phyloP scores from a whole-genome alignment of 306 rosid genomes.

The Vigna hirtella region DNA sequence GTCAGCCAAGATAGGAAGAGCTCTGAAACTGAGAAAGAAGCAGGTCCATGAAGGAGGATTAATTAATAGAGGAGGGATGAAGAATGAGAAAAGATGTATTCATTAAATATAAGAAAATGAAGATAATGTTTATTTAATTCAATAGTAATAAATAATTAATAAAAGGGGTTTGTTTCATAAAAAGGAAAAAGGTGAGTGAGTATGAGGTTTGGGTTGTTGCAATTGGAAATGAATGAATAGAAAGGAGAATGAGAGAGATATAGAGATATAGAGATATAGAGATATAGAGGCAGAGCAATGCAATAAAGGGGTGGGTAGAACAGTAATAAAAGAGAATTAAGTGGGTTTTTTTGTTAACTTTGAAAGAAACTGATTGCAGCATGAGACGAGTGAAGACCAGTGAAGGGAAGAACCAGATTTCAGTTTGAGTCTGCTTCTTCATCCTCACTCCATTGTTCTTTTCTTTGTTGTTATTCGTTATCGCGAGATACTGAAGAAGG shows the following conservation, averaged over 20 bases:
- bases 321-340: constrained; percentile 39
- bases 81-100: constrained; percentile 40
- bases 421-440: constrained; percentile 8
- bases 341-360: background rate
- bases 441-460: background rate
- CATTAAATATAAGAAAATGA: constrained; percentile 29
- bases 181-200: background rate
- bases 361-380: background rate
- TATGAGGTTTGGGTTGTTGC: constrained; percentile 20
- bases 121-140: background rate
- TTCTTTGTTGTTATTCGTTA: background rate
- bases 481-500: background rate
- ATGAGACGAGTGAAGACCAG: background rate
- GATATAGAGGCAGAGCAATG: constrained; percentile 13
- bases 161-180: background rate
- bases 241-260: constrained; percentile 31
- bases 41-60: constrained; percentile 44
- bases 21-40: constrained; percentile 56
- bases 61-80: constrained; percentile 14
- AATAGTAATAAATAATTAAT: background rate
- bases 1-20: constrained; percentile 2
- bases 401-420: constrained; percentile 12
- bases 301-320: constrained; percentile 45
- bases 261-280: constrained; percentile 9
- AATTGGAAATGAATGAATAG: constrained; percentile 27